Percentiles rank a stretch among this genome's conserved stretches.
phyloP scores from a whole-genome alignment of 2,329 filamentous ascomycete species.

The Gaeumannomyces sp. region DNA sequence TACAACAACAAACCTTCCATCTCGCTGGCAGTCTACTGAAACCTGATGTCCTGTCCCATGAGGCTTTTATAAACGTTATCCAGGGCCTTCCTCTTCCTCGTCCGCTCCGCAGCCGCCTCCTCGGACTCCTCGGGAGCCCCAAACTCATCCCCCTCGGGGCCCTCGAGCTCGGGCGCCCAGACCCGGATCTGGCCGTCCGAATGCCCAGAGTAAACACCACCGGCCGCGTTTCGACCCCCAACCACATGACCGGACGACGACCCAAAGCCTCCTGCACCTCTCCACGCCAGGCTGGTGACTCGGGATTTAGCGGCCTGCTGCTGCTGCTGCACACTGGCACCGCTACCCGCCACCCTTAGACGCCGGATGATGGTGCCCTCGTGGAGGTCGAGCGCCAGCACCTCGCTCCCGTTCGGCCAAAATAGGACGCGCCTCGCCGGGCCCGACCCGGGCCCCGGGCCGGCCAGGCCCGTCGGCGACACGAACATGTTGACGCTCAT shows the following conservation, averaged over 20 bases:
- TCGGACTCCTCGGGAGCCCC: conserved; percentile 36
- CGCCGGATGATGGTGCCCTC: conserved; percentile 68
- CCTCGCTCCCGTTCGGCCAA: conserved; percentile 76
- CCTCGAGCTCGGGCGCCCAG: conserved; percentile 59
- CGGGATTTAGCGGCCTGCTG: conserved; percentile 57
- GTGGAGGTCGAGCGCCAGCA: conserved; percentile 73
- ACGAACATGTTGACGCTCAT: conserved; percentile 54
- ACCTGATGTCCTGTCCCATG: conserved; percentile 66
- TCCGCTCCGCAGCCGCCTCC: conserved; percentile 40
- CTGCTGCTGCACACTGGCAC: conserved; percentile 24
- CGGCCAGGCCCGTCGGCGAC: conserved; percentile 52
- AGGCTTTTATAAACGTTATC: conserved; percentile 75
- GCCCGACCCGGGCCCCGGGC: background rate
- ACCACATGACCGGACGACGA: conserved; percentile 53
- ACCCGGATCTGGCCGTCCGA: conserved; percentile 75
- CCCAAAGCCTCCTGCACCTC: conserved; percentile 53
- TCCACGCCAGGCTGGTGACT: conserved; percentile 72
- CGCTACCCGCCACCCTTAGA: conserved; percentile 41
- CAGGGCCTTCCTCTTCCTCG: conserved; percentile 68
- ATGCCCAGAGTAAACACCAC: conserved; percentile 71
- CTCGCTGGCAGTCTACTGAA: conserved; percentile 22
- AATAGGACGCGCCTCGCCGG: conserved; percentile 56
- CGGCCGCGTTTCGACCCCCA: conserved; percentile 46
- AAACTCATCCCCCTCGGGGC: conserved; percentile 37
- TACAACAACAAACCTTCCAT: too few species aligned